Evolutionary conservation across 176 grass and related monocot species (phyloP).

Genomic region (Thinopyrum elongatum): DNA sequence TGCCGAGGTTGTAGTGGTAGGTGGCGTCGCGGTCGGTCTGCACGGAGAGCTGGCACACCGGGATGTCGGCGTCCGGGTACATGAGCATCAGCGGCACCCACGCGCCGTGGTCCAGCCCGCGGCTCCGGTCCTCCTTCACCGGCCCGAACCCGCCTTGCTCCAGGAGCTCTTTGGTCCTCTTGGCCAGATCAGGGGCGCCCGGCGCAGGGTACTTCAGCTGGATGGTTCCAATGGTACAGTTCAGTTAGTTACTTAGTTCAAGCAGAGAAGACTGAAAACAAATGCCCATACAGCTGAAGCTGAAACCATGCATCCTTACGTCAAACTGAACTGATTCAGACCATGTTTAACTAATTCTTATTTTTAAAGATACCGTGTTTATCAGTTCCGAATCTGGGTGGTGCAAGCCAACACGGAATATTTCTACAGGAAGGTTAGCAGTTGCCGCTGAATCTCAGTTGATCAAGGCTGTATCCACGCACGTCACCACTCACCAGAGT

Average conservation of each 20-base stretch:
- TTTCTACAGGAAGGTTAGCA: no score
- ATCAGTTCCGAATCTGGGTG: not conserved
- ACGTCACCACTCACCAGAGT: not conserved
- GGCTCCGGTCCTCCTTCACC: conserved; percentile 53
- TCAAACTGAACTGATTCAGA: no score
- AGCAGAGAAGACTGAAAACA: not conserved
- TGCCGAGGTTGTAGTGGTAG: conserved; percentile 86
- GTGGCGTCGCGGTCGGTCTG: conserved; percentile 50
- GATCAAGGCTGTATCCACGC: not conserved
- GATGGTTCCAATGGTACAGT: not conserved
- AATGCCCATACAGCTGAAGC: no score
- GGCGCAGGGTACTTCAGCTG: conserved; percentile 84
- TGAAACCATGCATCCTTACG: no score
- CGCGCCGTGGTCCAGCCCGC: conserved; percentile 81
- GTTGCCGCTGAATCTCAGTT: no score
- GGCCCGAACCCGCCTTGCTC: conserved; percentile 59
- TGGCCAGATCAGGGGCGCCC: conserved; percentile 62
- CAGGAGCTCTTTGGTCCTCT: conserved; percentile 58
- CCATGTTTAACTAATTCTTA: no score
- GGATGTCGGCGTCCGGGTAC: conserved; percentile 74
- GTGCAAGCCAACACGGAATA: not conserved
- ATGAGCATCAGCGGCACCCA: conserved; percentile 85
- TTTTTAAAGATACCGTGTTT: not conserved
- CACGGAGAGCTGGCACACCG: conserved; percentile 80
- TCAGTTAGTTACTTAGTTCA: conserved; percentile 6